Percentiles rank a stretch among this genome's conserved stretches.
These are phyloP conservation scores for Cornus controversa DNA, from an alignment of 148 eudicot species.

Conservation along the genomic window DNA sequence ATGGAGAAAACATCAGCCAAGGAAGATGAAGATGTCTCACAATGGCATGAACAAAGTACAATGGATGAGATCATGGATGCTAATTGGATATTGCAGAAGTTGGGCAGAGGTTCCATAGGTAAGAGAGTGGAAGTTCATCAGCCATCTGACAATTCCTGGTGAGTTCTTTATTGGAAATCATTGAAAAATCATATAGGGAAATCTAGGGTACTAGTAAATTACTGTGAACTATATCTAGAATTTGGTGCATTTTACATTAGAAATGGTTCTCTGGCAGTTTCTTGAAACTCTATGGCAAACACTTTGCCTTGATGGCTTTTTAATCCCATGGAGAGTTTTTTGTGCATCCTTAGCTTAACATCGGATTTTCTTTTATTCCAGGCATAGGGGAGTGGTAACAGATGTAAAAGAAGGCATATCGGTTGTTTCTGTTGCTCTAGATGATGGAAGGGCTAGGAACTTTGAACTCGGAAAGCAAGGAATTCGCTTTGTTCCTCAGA, in stretches of 20 bases:
- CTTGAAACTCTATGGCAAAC: neutral
- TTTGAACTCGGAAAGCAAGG: constrained; percentile 82
- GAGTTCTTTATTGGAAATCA: constrained; percentile 19
- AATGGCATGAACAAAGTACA: constrained; percentile 39
- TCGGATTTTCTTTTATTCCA: constrained; percentile 25
- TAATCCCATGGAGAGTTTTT: neutral
- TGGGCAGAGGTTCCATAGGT: constrained; percentile 91
- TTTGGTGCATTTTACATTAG: neutral
- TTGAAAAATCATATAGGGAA: neutral
- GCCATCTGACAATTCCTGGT: constrained; percentile 83
- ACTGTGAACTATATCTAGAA: neutral
- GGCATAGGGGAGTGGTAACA: constrained; percentile 78
- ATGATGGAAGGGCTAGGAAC: constrained; percentile 69
- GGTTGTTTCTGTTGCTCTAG: constrained; percentile 65
- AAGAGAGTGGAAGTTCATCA: constrained; percentile 95
- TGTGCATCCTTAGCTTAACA: neutral
- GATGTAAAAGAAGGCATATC: constrained; percentile 67
- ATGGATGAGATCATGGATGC: constrained; percentile 68
- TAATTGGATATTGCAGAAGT: constrained; percentile 77
- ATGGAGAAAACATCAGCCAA: constrained; percentile 35
- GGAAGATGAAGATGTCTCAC: constrained; percentile 46
- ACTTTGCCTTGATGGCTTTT: neutral
- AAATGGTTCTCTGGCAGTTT: neutral
- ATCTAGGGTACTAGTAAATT: neutral
- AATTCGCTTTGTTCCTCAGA: constrained; percentile 75